A percentile compares a stretch with the other conserved stretches of the same genome.
Evolutionary conservation across 2,329 filamentous ascomycete species (phyloP).

Genomic region (Pseudogymnoascus sp.): DNA sequence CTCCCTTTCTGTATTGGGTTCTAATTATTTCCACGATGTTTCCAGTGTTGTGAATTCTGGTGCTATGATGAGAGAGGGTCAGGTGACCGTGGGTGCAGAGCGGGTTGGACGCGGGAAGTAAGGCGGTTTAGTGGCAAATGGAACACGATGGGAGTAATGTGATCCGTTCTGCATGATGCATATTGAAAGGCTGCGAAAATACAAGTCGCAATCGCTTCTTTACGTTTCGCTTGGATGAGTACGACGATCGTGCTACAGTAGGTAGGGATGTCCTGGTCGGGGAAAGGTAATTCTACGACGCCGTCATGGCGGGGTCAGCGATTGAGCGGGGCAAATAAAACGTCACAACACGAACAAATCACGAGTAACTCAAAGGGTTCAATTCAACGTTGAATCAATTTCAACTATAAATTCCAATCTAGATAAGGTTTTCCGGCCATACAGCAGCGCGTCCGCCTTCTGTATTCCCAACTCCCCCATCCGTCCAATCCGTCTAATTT

Average conservation of each 20-base stretch:
- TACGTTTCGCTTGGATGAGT: neutral
- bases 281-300: neutral
- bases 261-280: neutral
- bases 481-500: neutral
- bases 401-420: neutral
- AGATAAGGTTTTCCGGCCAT: constrained; percentile 2
- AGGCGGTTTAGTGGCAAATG: neutral
- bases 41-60: neutral
- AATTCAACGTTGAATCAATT: neutral
- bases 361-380: neutral
- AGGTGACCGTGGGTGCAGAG: neutral
- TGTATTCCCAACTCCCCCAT: constrained; percentile 8
- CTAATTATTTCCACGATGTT: neutral
- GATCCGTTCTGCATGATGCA: neutral
- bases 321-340: neutral
- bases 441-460: constrained; percentile 3
- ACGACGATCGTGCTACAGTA: neutral
- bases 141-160: neutral
- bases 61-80: neutral
- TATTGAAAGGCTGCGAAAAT: neutral
- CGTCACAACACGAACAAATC: neutral
- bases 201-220: too few relatives aligned
- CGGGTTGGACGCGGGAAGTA: neutral
- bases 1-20: neutral
- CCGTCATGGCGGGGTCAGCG: neutral